Evolutionary conservation across 108 stramenopile genomes (phyloP), one percentile per base, ranked within the genome.

Genomic region (Skeletonema costatum): DNA sequence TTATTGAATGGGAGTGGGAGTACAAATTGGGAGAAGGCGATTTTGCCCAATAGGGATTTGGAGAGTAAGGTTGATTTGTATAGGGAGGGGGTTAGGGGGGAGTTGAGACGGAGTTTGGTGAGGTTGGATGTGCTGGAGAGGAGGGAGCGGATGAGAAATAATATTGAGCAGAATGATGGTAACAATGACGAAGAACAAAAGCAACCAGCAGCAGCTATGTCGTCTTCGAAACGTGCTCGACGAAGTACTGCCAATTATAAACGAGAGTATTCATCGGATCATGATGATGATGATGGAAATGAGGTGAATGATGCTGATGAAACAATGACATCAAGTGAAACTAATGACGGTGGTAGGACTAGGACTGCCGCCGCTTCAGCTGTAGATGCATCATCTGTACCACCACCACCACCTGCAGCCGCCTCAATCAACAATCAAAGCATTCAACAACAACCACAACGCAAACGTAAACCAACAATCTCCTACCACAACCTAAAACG

Each of bases 401-500:
- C 31, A 33, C 61, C 3, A 51, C 50, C 13, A 56, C 38, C 31
- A 30, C 13, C 12, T 1, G 30, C 50, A 17, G 16, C 19, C 44
- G 0, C 11, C 25, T 17, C 61, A 68, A 53, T 48, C 17, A 36
- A 38, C 46, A 13, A 70, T 58, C 53, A 71, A 0, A 25, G 0
- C 25, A 25, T 25, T 16, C 73, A 25, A 38, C 53, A 66, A 50
- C 56, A 10, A 42, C 21, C 21, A 66, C 32, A 13, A 19, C 29
- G 21, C 8, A 72, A 62, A 32, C 70, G 53, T 51, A 81, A 73
- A 46, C 39, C 80, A 14, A 51, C 61, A 9, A 36, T 44, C 6
- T 41, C 25, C 17, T 85, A 87, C 67, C 72, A 87, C 41, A 38
- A 39, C 7, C 48, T 86, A 66, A 89, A 87, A 60, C 66, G 59